Evolutionary conservation across 2,329 filamentous ascomycete species (phyloP).

Genomic region (Aspergillus sp.): DNA sequence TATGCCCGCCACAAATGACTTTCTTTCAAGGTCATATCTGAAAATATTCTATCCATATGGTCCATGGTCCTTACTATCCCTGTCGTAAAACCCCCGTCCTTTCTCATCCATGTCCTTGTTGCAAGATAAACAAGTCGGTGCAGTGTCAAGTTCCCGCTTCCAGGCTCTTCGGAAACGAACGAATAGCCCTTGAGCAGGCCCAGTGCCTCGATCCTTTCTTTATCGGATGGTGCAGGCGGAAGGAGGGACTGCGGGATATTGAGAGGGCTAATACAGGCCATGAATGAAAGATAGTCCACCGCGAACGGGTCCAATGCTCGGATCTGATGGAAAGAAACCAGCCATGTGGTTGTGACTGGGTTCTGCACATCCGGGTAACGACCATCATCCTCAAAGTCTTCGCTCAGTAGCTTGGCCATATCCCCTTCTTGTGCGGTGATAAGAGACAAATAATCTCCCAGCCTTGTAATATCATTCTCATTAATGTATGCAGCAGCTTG

Average conservation of each 20-base stretch:
- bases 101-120: no score
- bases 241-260: constrained; percentile 28
- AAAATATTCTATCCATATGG: no score
- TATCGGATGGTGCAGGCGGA: neutral
- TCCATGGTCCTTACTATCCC: no score
- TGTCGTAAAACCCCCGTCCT: no score
- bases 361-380: neutral
- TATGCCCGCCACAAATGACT: no score
- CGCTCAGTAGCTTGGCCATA: neutral
- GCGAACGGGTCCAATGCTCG: constrained; percentile 8
- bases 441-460: neutral
- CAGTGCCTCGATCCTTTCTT: no score
- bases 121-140: no score
- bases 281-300: constrained; percentile 17
- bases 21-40: no score
- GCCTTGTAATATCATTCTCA: neutral
- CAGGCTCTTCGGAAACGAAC: no score
- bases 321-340: constrained; percentile 11
- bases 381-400: constrained; percentile 4
- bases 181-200: no score
- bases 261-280: constrained; percentile 8
- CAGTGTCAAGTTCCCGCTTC: no score
- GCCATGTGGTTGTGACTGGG: constrained; percentile 8
- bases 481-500: constrained; percentile 25
- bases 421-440: constrained; percentile 1